phyloP scores from a whole-genome alignment of 495 filamentous ascomycete species.

The Bryoglossum gracile region DNA sequence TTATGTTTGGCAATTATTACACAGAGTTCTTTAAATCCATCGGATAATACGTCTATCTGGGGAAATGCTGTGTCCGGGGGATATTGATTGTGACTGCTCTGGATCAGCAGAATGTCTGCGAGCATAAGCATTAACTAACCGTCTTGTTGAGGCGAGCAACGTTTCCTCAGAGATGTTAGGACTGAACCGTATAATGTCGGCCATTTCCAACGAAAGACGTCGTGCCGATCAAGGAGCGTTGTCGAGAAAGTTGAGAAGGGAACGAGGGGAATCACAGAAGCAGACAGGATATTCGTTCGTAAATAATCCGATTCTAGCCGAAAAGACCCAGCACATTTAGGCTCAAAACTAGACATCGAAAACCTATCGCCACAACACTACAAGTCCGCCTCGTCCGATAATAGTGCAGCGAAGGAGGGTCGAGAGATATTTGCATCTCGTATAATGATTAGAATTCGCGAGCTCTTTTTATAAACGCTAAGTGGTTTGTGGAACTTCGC shows the following conservation, averaged over 20 bases:
- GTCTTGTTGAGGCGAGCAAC: constrained; percentile 13
- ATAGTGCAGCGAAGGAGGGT: too few species aligned
- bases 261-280: not conserved
- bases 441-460: too few species aligned
- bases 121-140: constrained; percentile 11
- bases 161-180: constrained; percentile 9
- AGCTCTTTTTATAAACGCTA: too few species aligned
- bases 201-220: not conserved
- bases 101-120: constrained; percentile 9
- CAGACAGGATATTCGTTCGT: not conserved
- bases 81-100: constrained; percentile 8
- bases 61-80: constrained; percentile 5
- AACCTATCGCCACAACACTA: too few species aligned
- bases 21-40: constrained; percentile 15
- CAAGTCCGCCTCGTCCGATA: too few species aligned
- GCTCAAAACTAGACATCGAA: too few species aligned
- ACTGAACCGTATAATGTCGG: constrained; percentile 8
- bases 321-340: too few species aligned
- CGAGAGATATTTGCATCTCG: too few species aligned
- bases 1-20: constrained; percentile 11
- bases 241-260: not conserved
- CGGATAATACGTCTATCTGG: constrained; percentile 7
- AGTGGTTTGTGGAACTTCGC: not conserved
- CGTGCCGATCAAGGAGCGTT: not conserved
- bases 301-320: too few species aligned